phyloP scores from a whole-genome alignment of 2,329 filamentous ascomycete genomes.

The Claviceps sp. region DNA sequence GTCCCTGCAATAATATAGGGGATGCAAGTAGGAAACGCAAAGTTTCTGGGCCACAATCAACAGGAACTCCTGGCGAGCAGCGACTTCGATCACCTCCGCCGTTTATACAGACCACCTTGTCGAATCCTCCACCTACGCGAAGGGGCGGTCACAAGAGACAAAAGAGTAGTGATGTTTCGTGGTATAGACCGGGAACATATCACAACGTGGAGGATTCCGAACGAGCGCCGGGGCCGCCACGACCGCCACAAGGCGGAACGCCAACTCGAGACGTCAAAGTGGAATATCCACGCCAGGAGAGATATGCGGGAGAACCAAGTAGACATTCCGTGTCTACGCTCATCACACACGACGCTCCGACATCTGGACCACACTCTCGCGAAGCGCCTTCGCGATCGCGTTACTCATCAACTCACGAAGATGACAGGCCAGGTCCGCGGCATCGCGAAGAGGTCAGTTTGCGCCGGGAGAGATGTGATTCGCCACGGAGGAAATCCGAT shows the following conservation, averaged over 20 bases:
- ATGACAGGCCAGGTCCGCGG: background rate
- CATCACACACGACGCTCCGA: constrained; percentile 11
- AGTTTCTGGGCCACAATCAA: constrained; percentile 35
- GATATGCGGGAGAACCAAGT: constrained; percentile 16
- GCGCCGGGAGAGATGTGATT: constrained; percentile 5
- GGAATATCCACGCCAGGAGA: constrained; percentile 11
- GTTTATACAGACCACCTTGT: constrained; percentile 16
- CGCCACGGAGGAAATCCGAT: constrained; percentile 4
- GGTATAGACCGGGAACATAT: constrained; percentile 17
- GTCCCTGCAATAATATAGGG: constrained; percentile 29
- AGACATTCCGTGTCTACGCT: constrained; percentile 23
- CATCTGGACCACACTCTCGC: constrained; percentile 8
- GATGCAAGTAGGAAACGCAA: constrained; percentile 82
- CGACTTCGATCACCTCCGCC: constrained; percentile 21
- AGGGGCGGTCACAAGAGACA: constrained; percentile 21
- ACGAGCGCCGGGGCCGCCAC: constrained; percentile 6
- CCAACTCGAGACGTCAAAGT: constrained; percentile 8
- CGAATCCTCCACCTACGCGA: constrained; percentile 14
- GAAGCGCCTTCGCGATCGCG: constrained; percentile 8
- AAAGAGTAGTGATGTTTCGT: constrained; percentile 22
- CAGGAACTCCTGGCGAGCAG: constrained; percentile 16
- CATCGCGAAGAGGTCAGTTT: constrained; percentile 5
- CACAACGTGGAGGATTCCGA: constrained; percentile 11
- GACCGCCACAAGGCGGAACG: constrained; percentile 1
- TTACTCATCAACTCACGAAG: constrained; percentile 2